A percentile compares a stretch with the other conserved stretches of the same genome.
Conservation (phyloP, 768 basidiomycete genomes). For the Tulasnella sp. region DNA sequence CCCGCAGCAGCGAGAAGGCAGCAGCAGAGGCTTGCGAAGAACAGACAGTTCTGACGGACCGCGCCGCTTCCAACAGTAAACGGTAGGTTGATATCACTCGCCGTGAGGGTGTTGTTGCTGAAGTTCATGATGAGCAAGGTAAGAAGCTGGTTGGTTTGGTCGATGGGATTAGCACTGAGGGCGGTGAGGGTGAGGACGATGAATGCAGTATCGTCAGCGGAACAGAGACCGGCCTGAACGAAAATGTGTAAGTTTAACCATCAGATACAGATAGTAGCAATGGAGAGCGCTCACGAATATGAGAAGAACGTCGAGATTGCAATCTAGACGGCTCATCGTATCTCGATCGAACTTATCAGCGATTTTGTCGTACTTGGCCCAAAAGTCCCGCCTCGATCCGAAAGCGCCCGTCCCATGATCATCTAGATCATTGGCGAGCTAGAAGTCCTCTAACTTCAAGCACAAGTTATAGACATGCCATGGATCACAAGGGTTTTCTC, state of each 20-base stretch:
- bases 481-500: no score
- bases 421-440: background rate
- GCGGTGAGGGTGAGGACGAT: background rate
- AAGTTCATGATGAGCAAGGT: background rate
- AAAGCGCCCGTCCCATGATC: background rate
- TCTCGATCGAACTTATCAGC: background rate
- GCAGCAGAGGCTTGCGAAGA: background rate
- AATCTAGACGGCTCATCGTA: background rate
- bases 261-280: background rate
- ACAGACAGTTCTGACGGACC: background rate
- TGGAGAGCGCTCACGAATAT: background rate
- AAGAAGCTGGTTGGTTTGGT: background rate
- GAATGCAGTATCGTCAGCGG: background rate
- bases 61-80: no score
- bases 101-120: background rate
- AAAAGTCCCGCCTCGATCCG: background rate
- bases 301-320: background rate
- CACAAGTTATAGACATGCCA: no score
- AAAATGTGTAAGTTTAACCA: background rate
- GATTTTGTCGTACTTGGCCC: background rate
- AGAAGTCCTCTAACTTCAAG: no score
- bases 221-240: slow-evolving; percentile 3
- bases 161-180: background rate
- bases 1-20: background rate
- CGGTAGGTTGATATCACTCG: background rate